Evolutionary conservation across 371 early-diverging fungal genomes (phyloP), one percentile per base, ranked within the genome.

Genomic region (Phascolomyces articulosus): DNA sequence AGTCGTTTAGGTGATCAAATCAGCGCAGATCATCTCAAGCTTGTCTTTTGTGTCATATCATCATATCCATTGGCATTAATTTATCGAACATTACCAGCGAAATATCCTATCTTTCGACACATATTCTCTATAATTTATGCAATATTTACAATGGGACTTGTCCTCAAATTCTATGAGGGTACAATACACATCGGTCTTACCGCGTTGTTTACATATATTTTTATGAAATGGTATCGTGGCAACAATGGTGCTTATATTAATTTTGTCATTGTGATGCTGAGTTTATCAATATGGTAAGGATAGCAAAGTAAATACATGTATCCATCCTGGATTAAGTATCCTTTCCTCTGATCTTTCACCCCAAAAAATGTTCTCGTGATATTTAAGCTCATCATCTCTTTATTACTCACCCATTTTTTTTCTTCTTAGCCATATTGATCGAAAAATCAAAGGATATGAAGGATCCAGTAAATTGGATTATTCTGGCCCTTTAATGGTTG

Each of bases 401-500:
- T 38, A 38, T 38, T n/a, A 24, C n/a, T n/a, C n/a, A n/a, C n/a
- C n/a, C n/a, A n/a, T n/a, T n/a, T n/a, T n/a, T n/a, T n/a, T n/a
- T n/a, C n/a, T n/a, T n/a, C n/a, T 21, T 70, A 91, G 90, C 66
- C 90, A 91, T 68, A 68, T 91, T 47, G 70, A 74, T 56, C 79
- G 87, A 44, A 90, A 89, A 63, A 1, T 44, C 16, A 71, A 84
- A 63, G 77, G 85, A 38, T 66, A 72, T 29, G 69, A 71, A 55
- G 79, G 84, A 26, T 79, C 79, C 61, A 85, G 79, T 24, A 67
- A 73, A 23, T 80, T 93, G 58, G 97, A 97, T 78, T 85, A 90
- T 62, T 93, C 97, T 4, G 95, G 94, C 10, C 89, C 94, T 1
- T 87, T 94, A 73, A 97, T 97, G 98, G 84, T 96, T 29, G 76